phyloP scores from a whole-genome alignment of 164 flowering plant species.

The Liriodendron chinense region DNA sequence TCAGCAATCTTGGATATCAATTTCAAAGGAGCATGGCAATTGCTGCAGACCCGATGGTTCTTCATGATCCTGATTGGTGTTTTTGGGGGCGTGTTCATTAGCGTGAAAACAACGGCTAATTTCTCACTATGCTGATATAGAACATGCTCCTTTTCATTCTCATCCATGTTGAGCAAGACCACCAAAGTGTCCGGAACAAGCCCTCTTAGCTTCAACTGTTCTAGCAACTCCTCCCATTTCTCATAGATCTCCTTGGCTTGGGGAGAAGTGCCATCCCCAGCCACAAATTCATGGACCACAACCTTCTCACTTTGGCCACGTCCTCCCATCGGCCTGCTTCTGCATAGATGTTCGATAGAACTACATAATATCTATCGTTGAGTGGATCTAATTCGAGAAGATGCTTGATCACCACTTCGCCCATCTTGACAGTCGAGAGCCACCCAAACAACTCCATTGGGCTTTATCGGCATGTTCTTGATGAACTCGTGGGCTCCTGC shows the following conservation, averaged over 20 bases:
- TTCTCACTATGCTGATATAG: constrained; percentile 67
- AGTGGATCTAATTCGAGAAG: constrained; percentile 51
- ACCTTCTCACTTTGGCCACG: constrained; percentile 46
- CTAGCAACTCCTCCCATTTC: constrained; percentile 44
- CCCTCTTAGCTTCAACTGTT: constrained; percentile 43
- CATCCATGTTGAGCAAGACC: constrained; percentile 54
- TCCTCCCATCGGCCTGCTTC: constrained; percentile 58
- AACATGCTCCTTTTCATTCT: constrained; percentile 43
- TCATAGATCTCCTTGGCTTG: constrained; percentile 35
- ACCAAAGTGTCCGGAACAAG: constrained; percentile 20
- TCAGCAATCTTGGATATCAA: constrained; percentile 36
- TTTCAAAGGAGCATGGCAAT: constrained; percentile 60
- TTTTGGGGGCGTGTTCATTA: too few relatives aligned
- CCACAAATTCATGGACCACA: constrained; percentile 53
- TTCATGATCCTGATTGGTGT: too few relatives aligned
- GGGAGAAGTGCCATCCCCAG: constrained; percentile 56
- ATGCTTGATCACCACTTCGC: constrained; percentile 54
- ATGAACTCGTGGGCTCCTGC: constrained; percentile 52
- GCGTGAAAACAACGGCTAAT: too few relatives aligned
- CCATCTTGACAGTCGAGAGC: constrained; percentile 54
- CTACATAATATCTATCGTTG: constrained; percentile 61
- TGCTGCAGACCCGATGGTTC: too few relatives aligned
- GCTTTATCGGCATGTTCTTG: constrained; percentile 51
- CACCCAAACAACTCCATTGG: constrained; percentile 62
- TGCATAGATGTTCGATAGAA: constrained; percentile 61